A percentile compares a stretch with the other conserved stretches of the same genome.
These are phyloP conservation scores for Pseudozyma sp. DNA, from an alignment of 1,284 basidiomycete genomes.

Conservation along the genomic window DNA sequence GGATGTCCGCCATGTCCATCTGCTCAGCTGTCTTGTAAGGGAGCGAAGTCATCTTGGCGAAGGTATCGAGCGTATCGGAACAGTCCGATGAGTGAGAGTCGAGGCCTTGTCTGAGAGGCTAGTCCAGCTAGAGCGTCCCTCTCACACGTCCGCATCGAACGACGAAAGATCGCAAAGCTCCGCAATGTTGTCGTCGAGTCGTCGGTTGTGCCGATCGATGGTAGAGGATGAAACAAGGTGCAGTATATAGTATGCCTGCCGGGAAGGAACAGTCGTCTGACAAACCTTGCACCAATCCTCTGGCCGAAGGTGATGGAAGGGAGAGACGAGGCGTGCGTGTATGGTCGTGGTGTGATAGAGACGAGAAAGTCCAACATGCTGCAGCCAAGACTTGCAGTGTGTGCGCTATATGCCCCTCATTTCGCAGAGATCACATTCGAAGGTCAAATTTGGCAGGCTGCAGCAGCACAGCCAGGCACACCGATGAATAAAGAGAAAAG, in stretches of 20 bases:
- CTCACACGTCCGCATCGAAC: no score
- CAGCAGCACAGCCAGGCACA: background rate
- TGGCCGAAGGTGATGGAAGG: no score
- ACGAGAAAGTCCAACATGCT: background rate
- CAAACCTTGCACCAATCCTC: no score
- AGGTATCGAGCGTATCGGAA: background rate
- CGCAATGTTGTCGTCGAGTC: no score
- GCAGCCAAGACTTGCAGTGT: background rate
- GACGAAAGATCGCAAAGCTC: no score
- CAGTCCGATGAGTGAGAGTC: background rate
- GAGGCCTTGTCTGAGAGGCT: background rate
- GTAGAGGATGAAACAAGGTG: no score
- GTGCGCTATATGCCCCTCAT: background rate
- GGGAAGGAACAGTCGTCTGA: no score
- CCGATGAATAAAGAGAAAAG: background rate
- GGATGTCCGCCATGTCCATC: constrained; percentile 49
- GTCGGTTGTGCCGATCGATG: no score
- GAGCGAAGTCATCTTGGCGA: constrained; percentile 45
- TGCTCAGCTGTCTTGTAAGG: constrained; percentile 41
- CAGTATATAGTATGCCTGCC: no score
- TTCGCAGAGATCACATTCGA: constrained; percentile 1
- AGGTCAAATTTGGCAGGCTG: background rate
- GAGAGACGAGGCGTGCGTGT: no score
- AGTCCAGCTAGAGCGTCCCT: background rate
- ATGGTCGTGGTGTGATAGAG: no score